Conservation (phyloP, 345 rosid species). For the Viola odorata region DNA sequence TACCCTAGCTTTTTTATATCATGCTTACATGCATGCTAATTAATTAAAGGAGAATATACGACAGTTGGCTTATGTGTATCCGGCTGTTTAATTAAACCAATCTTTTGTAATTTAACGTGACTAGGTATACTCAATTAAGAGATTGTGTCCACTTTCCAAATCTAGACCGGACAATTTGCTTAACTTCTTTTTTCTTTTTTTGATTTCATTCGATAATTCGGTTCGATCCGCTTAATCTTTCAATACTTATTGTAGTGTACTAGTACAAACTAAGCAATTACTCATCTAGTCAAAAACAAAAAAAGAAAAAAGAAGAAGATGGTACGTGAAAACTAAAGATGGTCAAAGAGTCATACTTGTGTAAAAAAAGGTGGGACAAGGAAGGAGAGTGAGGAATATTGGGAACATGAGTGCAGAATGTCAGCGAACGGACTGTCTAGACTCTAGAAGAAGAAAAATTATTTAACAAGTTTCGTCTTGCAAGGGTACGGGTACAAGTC, state of each 20-base stretch:
- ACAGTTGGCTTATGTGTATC: conserved; percentile 34
- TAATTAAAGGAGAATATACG: conserved; percentile 22
- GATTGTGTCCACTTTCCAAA: neutral
- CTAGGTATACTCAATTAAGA: no score
- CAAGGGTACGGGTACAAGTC: conserved; percentile 10
- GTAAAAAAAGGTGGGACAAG: neutral
- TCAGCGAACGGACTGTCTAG: conserved; percentile 45
- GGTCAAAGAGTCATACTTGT: conserved; percentile 8
- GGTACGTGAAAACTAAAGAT: conserved; percentile 3
- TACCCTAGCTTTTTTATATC: conserved; percentile 17
- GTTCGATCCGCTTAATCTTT: no score
- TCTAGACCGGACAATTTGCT: neutral
- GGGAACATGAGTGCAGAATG: conserved; percentile 55
- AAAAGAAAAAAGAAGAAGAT: neutral
- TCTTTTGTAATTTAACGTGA: neutral
- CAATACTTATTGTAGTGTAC: neutral
- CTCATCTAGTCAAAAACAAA: no score
- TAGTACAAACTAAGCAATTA: no score
- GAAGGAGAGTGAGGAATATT: conserved; percentile 16
- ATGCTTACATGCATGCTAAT: conserved; percentile 24
- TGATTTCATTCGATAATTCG: no score
- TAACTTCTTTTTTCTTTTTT: no score
- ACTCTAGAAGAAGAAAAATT: neutral
- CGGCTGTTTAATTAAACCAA: neutral
- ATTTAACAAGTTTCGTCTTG: conserved; percentile 14